phyloP scores from a whole-genome alignment of 2,329 filamentous ascomycete species.

The Penicillium crustosum region DNA sequence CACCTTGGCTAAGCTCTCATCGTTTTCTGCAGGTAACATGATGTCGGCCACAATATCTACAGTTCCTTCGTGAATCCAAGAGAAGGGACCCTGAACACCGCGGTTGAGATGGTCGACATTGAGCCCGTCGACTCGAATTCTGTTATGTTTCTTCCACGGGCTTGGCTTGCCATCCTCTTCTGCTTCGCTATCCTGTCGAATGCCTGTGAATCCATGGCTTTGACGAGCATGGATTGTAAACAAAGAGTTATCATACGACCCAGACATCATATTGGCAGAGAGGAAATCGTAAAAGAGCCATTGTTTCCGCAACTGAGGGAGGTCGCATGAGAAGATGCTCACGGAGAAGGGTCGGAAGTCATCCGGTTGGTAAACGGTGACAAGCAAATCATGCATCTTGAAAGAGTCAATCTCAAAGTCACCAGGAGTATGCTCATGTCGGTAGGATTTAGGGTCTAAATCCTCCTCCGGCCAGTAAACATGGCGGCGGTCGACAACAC shows the following conservation, averaged over 20 bases:
- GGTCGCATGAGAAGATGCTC: slow-evolving; percentile 92
- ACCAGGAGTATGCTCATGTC: slow-evolving; percentile 81
- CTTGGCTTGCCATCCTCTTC: slow-evolving; percentile 64
- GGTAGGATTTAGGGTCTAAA: slow-evolving; percentile 80
- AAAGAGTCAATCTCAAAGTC: slow-evolving; percentile 98
- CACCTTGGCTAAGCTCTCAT: slow-evolving; percentile 87
- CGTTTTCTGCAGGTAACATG: slow-evolving; percentile 84
- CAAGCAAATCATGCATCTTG: slow-evolving; percentile 88
- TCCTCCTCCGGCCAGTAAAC: slow-evolving; percentile 69
- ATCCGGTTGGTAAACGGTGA: slow-evolving; percentile 87
- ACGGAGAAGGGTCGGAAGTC: slow-evolving; percentile 92
- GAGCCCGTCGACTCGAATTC: slow-evolving; percentile 86
- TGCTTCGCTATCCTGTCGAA: slow-evolving; percentile 56
- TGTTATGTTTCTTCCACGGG: slow-evolving; percentile 93
- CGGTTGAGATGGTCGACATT: slow-evolving; percentile 96
- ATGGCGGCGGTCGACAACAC: slow-evolving; percentile 85
- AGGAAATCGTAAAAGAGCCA: slow-evolving; percentile 98
- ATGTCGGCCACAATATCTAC: slow-evolving; percentile 96
- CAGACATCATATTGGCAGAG: slow-evolving; percentile 92
- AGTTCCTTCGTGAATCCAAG: slow-evolving; percentile 96
- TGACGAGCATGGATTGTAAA: slow-evolving; percentile 97
- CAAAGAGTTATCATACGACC: slow-evolving; percentile 89
- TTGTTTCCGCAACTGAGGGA: slow-evolving; percentile 88
- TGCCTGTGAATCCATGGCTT: slow-evolving; percentile 73
- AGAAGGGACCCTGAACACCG: slow-evolving; percentile 88